Conservation (phyloP, 495 filamentous ascomycete genomes). For the Cladorrhinum samala region DNA sequence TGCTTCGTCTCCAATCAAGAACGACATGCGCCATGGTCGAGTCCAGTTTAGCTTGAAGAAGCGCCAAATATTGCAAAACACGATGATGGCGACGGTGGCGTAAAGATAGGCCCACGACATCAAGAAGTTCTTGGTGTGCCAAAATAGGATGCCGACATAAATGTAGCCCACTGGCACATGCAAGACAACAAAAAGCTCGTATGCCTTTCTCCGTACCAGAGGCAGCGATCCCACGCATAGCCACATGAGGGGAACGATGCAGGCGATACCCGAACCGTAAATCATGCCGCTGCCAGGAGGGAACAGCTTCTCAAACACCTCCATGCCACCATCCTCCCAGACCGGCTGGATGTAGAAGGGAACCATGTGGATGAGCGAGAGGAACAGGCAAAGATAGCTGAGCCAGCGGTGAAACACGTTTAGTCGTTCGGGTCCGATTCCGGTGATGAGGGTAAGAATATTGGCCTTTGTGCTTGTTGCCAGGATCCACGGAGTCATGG, state of each 20-base stretch:
- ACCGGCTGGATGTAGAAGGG: conserved; percentile 88
- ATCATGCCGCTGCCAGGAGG: conserved; percentile 55
- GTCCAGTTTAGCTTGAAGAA: conserved; percentile 81
- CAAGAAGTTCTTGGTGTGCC: conserved; percentile 91
- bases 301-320: conserved; percentile 61
- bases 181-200: conserved; percentile 76
- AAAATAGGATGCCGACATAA: conserved; percentile 83
- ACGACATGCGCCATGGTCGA: conserved; percentile 70
- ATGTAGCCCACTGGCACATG: conserved; percentile 78
- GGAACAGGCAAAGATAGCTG: conserved; percentile 78
- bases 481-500: conserved; percentile 91
- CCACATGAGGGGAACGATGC: conserved; percentile 70
- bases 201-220: conserved; percentile 53
- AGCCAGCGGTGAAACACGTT: conserved; percentile 93
- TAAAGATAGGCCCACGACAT: conserved; percentile 88
- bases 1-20: conserved; percentile 81
- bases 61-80: conserved; percentile 55
- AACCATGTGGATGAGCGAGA: conserved; percentile 74
- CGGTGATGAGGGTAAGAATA: conserved; percentile 75
- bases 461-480: conserved; percentile 90
- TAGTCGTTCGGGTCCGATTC: conserved; percentile 85
- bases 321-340: conserved; percentile 67
- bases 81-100: conserved; percentile 75
- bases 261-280: conserved; percentile 88
- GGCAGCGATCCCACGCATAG: conserved; percentile 80